These are phyloP conservation scores for Candida awuae DNA, from an alignment of 805 yeast genomes.

Conservation along the genomic window DNA sequence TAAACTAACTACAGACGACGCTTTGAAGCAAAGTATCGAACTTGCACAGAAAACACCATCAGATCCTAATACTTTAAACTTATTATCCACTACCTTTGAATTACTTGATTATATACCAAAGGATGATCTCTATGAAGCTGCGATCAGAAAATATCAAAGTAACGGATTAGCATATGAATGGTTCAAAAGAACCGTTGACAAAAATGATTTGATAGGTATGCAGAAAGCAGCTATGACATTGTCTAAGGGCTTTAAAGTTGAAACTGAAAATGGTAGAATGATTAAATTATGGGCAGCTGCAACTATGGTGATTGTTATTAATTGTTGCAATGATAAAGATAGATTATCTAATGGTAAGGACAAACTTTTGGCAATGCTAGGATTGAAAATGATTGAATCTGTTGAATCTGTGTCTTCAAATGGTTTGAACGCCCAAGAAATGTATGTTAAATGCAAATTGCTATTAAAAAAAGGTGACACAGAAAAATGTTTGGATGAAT, in stretches of 20 bases:
- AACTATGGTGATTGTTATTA: conserved; percentile 36
- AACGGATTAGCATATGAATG: conserved; percentile 42
- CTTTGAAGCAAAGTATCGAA: conserved; percentile 27
- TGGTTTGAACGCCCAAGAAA: conserved; percentile 52
- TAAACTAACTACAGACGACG: conserved; percentile 18
- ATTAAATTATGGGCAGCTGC: conserved; percentile 51
- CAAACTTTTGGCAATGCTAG: conserved; percentile 51
- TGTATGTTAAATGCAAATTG: conserved; percentile 49
- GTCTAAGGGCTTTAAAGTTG: conserved; percentile 20
- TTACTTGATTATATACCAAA: conserved; percentile 28
- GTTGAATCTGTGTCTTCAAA: conserved; percentile 19
- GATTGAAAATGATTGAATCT: conserved; percentile 45
- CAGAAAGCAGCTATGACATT: conserved; percentile 46
- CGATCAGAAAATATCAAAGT: conserved; percentile 49
- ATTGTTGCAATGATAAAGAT: conserved; percentile 20
- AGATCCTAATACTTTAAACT: conserved; percentile 45
- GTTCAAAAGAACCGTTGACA: conserved; percentile 46
- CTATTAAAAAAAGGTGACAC: conserved; percentile 31
- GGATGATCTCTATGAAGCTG: conserved; percentile 49
- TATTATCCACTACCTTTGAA: conserved; percentile 40
- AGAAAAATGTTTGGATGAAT: conserved; percentile 28
- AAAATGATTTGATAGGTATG: conserved; percentile 41
- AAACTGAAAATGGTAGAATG: conserved; percentile 25
- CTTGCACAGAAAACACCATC: conserved; percentile 36
- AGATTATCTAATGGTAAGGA: conserved; percentile 37